Percentiles rank a stretch among this genome's conserved stretches.
These are phyloP conservation scores for Talaromyces marneffei DNA, from an alignment of 2,329 filamentous ascomycete species.

Conservation along the genomic window DNA sequence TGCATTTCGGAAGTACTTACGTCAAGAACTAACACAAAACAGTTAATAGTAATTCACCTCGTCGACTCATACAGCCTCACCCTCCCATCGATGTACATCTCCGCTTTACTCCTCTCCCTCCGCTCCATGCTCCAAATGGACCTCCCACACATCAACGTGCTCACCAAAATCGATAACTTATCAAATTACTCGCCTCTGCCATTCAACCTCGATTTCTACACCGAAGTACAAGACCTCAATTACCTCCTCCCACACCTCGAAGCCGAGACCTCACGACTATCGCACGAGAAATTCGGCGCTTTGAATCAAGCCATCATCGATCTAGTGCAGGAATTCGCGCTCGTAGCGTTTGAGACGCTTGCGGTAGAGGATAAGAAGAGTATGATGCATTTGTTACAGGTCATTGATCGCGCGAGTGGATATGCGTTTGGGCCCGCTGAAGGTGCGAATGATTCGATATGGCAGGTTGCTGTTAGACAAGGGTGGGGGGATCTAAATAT, in stretches of 20 bases:
- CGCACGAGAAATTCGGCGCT: constrained; percentile 69
- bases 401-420: constrained; percentile 85
- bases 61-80: constrained; percentile 92
- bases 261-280: constrained; percentile 65
- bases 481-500: constrained; percentile 67
- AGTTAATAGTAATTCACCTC: constrained; percentile 91
- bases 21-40: constrained; percentile 7
- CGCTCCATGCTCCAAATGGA: constrained; percentile 98
- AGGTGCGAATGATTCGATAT: constrained; percentile 92
- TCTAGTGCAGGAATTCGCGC: constrained; percentile 79
- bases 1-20: constrained; percentile 31
- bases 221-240: constrained; percentile 87
- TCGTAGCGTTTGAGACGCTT: constrained; percentile 87
- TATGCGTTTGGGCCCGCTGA: constrained; percentile 89
- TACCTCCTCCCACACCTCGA: constrained; percentile 78
- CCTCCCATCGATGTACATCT: constrained; percentile 89
- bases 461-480: constrained; percentile 87
- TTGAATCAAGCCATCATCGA: constrained; percentile 83
- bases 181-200: constrained; percentile 76
- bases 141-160: constrained; percentile 87
- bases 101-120: constrained; percentile 84
- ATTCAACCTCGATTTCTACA: constrained; percentile 96
- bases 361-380: constrained; percentile 95
- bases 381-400: constrained; percentile 85
- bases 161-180: constrained; percentile 97